Percentiles rank a stretch among this genome's conserved stretches.
These are phyloP conservation scores for Clarireedia homoeocarpa DNA, from an alignment of 2,329 filamentous ascomycete species.

Conservation along the genomic window DNA sequence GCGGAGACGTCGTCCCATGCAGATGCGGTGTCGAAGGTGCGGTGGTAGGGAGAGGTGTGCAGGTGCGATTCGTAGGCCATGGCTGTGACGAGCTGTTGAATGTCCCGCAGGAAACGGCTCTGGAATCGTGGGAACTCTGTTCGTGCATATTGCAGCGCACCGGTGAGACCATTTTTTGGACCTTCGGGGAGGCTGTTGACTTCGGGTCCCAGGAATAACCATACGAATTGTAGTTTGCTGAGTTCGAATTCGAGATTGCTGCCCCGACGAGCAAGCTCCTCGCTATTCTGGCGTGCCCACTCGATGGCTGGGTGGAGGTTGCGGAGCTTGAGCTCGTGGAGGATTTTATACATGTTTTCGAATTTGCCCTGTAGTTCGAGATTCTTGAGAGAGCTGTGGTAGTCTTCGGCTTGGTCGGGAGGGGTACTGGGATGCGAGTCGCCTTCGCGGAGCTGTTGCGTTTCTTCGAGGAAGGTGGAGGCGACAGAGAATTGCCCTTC, in stretches of 20 bases:
- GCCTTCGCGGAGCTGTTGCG: conserved; percentile 31
- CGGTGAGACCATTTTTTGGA: conserved; percentile 46
- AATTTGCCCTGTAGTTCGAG: conserved; percentile 73
- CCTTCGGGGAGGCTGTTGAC: conserved; percentile 49
- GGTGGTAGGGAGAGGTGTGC: conserved; percentile 65
- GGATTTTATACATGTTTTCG: conserved; percentile 81
- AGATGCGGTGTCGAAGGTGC: conserved; percentile 65
- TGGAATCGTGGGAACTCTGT: conserved; percentile 68
- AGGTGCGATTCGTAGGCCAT: conserved; percentile 76
- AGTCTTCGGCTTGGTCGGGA: conserved; percentile 28
- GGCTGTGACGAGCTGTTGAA: conserved; percentile 72
- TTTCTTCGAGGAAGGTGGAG: conserved; percentile 74
- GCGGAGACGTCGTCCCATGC: conserved; percentile 77
- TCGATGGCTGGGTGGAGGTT: conserved; percentile 78
- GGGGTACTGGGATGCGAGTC: conserved; percentile 13
- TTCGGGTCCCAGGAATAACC: conserved; percentile 63
- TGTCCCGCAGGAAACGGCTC: conserved; percentile 66
- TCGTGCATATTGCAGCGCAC: conserved; percentile 70
- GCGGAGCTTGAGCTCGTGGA: conserved; percentile 65
- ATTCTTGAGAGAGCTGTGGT: conserved; percentile 52
- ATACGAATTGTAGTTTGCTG: conserved; percentile 80
- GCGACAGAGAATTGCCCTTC: conserved; percentile 91
- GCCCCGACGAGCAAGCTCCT: conserved; percentile 67
- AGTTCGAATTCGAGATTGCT: conserved; percentile 96
- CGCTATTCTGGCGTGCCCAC: conserved; percentile 71